Conservation (phyloP, 257 asterid species). For the Gentiana macrophylla region DNA sequence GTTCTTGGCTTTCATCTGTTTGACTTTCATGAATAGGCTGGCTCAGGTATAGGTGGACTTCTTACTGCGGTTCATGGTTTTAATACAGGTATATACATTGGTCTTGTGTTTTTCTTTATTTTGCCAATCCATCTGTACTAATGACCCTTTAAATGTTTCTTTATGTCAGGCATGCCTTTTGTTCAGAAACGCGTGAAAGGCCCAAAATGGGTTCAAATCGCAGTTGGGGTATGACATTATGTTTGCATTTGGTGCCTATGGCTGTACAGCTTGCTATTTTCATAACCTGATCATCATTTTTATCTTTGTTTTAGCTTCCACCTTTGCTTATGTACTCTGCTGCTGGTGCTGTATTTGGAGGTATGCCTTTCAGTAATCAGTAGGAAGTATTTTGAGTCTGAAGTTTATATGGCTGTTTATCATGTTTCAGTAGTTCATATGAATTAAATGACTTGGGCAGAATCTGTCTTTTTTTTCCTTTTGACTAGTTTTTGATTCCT, state of each 20-base stretch:
- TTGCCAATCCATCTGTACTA: conserved; percentile 1
- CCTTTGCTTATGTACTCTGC: conserved; percentile 64
- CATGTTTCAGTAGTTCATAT: no score
- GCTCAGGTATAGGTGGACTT: conserved; percentile 69
- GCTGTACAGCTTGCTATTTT: background rate
- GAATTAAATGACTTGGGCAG: no score
- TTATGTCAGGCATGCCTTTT: conserved; percentile 46
- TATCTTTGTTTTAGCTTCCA: conserved; percentile 35
- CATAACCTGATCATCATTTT: background rate
- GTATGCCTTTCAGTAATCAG: conserved; percentile 37
- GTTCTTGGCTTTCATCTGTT: no score
- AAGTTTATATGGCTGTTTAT: no score
- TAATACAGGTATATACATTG: conserved; percentile 35
- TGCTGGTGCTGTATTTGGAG: conserved; percentile 88
- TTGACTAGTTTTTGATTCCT: no score
- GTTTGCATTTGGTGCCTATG: background rate
- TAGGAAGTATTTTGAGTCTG: no score
- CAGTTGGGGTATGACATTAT: conserved; percentile 50
- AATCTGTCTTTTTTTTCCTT: no score
- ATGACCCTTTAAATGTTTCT: background rate
- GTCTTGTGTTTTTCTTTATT: background rate
- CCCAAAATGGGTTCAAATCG: conserved; percentile 63
- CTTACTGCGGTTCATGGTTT: conserved; percentile 61
- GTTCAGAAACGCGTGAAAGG: conserved; percentile 55
- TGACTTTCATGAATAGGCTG: conserved; percentile 27